Evolutionary conservation across 257 asterid genomes (phyloP).

Genomic region (Marsdenia floribunda): DNA sequence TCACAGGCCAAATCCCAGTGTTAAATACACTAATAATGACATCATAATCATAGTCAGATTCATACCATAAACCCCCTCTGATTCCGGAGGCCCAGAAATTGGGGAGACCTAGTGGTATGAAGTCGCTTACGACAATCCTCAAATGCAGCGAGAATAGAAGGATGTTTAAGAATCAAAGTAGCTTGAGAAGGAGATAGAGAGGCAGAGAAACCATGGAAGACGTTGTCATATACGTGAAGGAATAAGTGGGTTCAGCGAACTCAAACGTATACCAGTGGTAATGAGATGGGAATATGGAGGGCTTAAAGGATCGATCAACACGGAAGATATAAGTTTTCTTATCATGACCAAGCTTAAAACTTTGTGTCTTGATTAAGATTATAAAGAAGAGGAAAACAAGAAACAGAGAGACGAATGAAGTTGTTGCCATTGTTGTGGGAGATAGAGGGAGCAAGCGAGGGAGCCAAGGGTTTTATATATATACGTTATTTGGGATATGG

Average conservation of each 20-base stretch:
- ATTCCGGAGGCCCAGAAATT: conserved; percentile 79
- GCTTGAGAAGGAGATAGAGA: conserved; percentile 56
- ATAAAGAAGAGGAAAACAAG: conserved; percentile 13
- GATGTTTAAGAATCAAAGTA: conserved; percentile 51
- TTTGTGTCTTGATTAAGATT: background rate
- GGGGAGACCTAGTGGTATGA: conserved; percentile 97
- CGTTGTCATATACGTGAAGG: conserved; percentile 81
- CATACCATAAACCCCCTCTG: conserved; percentile 95
- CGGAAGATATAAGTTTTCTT: conserved; percentile 72
- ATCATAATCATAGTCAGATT: conserved; percentile 87
- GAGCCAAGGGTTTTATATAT: no score
- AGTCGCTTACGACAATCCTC: conserved; percentile 79
- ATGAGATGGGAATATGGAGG: conserved; percentile 79
- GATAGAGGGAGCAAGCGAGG: conserved; percentile 7
- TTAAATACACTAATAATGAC: conserved; percentile 76
- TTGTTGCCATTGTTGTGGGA: conserved; percentile 23
- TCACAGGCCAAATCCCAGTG: conserved; percentile 97
- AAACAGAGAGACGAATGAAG: conserved; percentile 27
- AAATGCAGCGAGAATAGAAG: conserved; percentile 67
- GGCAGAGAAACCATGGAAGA: conserved; percentile 96
- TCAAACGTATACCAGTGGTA: conserved; percentile 91
- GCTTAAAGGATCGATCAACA: conserved; percentile 63
- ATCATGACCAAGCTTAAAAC: conserved; percentile 16
- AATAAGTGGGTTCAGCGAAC: conserved; percentile 57
- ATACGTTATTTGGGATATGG: no score